Conservation (phyloP, 2,329 filamentous ascomycete genomes). For the Aspergillus pseudonomiae region DNA sequence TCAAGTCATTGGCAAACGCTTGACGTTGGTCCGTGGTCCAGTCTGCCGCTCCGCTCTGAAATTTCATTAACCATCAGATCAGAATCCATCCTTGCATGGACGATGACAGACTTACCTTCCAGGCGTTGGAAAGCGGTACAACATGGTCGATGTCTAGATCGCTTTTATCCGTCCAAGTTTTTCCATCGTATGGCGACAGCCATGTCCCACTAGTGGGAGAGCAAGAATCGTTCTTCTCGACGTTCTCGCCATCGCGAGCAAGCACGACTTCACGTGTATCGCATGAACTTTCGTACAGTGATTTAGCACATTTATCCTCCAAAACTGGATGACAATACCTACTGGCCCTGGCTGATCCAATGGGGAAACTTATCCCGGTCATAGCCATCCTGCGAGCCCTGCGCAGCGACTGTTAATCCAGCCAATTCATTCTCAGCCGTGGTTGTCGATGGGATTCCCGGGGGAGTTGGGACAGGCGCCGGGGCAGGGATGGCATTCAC, state of each 20-base stretch:
- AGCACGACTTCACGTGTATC: conserved; percentile 74
- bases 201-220: conserved; percentile 67
- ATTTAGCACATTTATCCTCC: background rate
- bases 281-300: conserved; percentile 56
- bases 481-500: conserved; percentile 21
- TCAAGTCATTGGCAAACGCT: conserved; percentile 76
- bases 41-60: conserved; percentile 61
- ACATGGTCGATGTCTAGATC: conserved; percentile 84
- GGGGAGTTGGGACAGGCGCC: conserved; percentile 46
- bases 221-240: conserved; percentile 64
- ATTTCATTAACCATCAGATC: background rate
- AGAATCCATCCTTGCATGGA: too few species aligned
- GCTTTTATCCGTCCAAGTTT: conserved; percentile 66
- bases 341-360: conserved; percentile 60
- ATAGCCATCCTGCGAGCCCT: conserved; percentile 61
- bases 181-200: conserved; percentile 74
- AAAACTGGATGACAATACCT: conserved; percentile 39
- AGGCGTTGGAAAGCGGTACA: conserved; percentile 79
- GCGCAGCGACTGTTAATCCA: conserved; percentile 59
- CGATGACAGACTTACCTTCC: conserved; percentile 57
- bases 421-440: conserved; percentile 62
- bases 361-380: conserved; percentile 70
- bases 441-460: conserved; percentile 64
- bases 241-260: conserved; percentile 69
- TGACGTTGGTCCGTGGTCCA: conserved; percentile 72